Conservation (phyloP, 495 filamentous ascomycete genomes). For the Recurvomyces mirabilis region DNA sequence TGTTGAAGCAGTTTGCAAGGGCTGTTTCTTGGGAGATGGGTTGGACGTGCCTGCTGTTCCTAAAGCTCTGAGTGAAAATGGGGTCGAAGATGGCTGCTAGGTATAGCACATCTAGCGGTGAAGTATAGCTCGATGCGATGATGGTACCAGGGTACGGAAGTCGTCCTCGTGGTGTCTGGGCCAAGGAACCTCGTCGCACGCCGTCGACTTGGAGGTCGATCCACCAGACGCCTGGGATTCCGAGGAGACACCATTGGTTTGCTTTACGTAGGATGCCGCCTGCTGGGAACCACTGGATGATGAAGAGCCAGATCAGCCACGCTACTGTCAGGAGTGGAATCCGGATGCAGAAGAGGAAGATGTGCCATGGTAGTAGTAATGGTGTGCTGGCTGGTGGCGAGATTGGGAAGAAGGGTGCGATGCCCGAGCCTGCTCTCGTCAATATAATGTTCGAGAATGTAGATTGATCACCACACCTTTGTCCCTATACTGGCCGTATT, state of each 20-base stretch:
- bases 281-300: conserved; percentile 81
- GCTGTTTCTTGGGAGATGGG: conserved; percentile 65
- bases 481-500: conserved; percentile 92
- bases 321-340: conserved; percentile 63
- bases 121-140: conserved; percentile 83
- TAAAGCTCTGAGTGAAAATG: conserved; percentile 78
- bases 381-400: conserved; percentile 47
- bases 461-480: conserved; percentile 51
- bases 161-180: conserved; percentile 45
- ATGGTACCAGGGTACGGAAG: conserved; percentile 66
- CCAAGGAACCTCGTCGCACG: conserved; percentile 69
- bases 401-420: conserved; percentile 87
- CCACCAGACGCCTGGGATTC: conserved; percentile 90
- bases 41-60: conserved; percentile 57
- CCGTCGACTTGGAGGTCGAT: conserved; percentile 93
- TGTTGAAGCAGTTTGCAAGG: conserved; percentile 46
- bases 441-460: background rate
- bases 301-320: conserved; percentile 54
- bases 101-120: conserved; percentile 85
- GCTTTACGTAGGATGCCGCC: conserved; percentile 69
- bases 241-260: conserved; percentile 72
- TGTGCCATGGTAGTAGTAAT: conserved; percentile 41
- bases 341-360: conserved; percentile 66
- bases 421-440: conserved; percentile 63
- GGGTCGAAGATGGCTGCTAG: conserved; percentile 96